Evolutionary conservation across 768 basidiomycete species (phyloP), one percentile per base, ranked within the genome.

Genomic region (Agaricus bisporus): DNA sequence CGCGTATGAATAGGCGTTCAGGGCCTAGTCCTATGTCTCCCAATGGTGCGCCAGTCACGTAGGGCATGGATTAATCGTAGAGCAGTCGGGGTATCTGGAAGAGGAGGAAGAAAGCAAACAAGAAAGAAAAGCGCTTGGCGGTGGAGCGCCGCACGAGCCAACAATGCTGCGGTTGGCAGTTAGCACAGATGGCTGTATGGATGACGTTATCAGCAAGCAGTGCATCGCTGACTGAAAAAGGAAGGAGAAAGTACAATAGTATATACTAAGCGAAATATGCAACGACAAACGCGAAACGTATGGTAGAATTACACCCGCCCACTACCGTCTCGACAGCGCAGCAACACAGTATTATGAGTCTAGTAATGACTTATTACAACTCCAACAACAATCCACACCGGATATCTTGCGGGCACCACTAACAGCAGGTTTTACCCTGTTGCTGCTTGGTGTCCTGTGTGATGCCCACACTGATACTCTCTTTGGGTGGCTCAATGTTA

Each of bases 381-480:
- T 22, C 4, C n/a, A n/a, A n/a, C n/a, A n/a, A n/a, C n/a, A n/a
- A n/a, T n/a, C n/a, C 32, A 32, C 32, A 32, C 11, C 32, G 32
- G 32, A 32, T 32, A 32, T 32, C 32, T 6, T 32, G 1, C 32
- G 10, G 5, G 29, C 8, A 32, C 51, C 54, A 46, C 61, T 63
- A 89, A 68, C 87, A 90, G 68, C 87, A 89, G 66, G 80, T 80
- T 67, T 77, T 69, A 55, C 75, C 72, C 63, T 81, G 73, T 60
- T 76, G 41, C 76, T 73, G 49, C 60, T 76, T 79, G 54, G 79
- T 69, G 63, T 88, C 85, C 49, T 83, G 76, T 60, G 80, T 88
- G n/a, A 83, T 85, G 37, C 81, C 83, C 56, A 98, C 88, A 32
- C 81, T 86, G 72, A 98, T 88, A 52, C 86, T 91, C 67, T 91